phyloP scores from a whole-genome alignment of 495 filamentous ascomycete species.

The Cudoniella acicularis region DNA sequence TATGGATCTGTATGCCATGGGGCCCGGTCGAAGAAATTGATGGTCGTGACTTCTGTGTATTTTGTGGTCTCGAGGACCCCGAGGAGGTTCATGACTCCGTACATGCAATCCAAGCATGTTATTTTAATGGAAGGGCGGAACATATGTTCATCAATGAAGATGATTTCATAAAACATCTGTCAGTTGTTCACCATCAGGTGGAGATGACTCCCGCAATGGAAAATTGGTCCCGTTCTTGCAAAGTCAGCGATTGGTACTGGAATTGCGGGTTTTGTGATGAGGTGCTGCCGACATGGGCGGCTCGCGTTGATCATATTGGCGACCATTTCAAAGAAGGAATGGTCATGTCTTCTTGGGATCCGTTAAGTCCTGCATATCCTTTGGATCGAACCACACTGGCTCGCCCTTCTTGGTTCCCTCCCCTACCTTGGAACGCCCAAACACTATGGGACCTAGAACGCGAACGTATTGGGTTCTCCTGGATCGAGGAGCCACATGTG shows the following conservation, averaged over 20 bases:
- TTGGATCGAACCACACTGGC: background rate
- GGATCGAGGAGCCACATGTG: background rate
- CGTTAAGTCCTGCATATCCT: background rate
- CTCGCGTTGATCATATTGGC: conserved; percentile 4
- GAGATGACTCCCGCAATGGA: background rate
- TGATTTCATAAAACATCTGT: background rate
- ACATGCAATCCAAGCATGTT: conserved; percentile 1
- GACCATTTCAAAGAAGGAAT: background rate
- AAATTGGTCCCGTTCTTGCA: background rate
- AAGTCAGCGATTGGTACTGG: conserved; percentile 3
- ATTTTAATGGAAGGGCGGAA: background rate
- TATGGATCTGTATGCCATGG: background rate
- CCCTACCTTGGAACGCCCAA: background rate
- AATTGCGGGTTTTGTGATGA: conserved; percentile 6
- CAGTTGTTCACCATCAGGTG: background rate
- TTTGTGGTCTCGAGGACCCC: background rate
- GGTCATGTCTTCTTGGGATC: conserved; percentile 1
- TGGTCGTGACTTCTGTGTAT: background rate
- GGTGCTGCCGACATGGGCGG: background rate
- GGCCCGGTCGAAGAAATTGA: background rate
- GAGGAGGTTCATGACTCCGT: background rate
- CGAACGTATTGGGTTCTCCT: background rate
- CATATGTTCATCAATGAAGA: background rate
- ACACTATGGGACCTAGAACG: background rate
- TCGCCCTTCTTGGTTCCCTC: background rate